Evolutionary conservation across 441 rosid species (phyloP).

Genomic region (Eutrema salsugineum): DNA sequence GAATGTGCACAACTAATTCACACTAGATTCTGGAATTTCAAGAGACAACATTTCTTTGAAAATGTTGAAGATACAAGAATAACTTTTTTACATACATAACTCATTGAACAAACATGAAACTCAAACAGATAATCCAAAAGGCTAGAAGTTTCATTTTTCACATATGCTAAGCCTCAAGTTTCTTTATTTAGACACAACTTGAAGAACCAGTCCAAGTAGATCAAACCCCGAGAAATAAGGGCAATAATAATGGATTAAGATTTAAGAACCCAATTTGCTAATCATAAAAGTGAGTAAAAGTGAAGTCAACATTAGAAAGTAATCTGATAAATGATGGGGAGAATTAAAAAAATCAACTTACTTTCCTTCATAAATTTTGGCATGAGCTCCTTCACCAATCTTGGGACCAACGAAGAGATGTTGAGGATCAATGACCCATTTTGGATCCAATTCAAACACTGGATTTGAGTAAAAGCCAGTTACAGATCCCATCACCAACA

Average conservation of each 20-base stretch:
- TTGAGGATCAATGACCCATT: slow-evolving; percentile 84
- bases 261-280: neutral
- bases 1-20: neutral
- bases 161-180: neutral
- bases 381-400: slow-evolving; percentile 97
- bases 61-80: neutral
- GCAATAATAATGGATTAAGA: neutral
- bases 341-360: slow-evolving; percentile 40
- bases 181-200: neutral
- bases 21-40: neutral
- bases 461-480: slow-evolving; percentile 48
- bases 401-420: slow-evolving; percentile 93
- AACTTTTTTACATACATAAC: neutral
- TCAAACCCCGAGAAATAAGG: neutral
- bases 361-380: slow-evolving; percentile 95
- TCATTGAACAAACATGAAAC: neutral
- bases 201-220: slow-evolving; percentile 1
- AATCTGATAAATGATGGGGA: neutral
- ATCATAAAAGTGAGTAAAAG: neutral
- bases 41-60: neutral
- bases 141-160: neutral
- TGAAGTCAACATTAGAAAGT: neutral
- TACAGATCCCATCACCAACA: slow-evolving; percentile 66
- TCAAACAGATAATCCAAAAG: neutral
- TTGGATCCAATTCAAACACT: slow-evolving; percentile 65